Conservation (phyloP, 106 monocot species). For the Dendrobium chrysotoxum region DNA sequence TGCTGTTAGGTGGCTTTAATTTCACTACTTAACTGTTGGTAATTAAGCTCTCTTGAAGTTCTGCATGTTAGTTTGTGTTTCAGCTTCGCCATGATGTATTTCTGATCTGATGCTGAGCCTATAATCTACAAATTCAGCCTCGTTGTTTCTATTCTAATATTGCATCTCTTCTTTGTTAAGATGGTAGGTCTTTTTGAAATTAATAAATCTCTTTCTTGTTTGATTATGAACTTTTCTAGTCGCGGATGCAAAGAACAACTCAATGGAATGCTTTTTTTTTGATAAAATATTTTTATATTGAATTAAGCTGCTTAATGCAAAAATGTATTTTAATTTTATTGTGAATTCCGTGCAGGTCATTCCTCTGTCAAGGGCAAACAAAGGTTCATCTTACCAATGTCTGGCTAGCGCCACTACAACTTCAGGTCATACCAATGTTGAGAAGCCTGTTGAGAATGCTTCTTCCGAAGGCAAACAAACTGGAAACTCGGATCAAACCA, state of each 20-base stretch:
- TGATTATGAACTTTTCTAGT: background rate
- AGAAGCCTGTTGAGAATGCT: background rate
- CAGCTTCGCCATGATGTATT: background rate
- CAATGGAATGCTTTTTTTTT: background rate
- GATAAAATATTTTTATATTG: background rate
- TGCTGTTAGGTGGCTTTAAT: background rate
- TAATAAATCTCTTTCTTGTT: background rate
- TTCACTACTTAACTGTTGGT: background rate
- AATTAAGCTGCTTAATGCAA: background rate
- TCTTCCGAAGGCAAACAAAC: background rate
- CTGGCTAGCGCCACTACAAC: background rate
- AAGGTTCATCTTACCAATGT: background rate
- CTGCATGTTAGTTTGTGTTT: background rate
- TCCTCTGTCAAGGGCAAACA: background rate
- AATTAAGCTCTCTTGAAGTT: background rate
- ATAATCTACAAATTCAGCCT: background rate
- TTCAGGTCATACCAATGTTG: background rate
- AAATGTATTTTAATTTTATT: background rate
- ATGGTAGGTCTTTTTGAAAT: background rate
- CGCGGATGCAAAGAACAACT: background rate
- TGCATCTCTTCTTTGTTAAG: background rate
- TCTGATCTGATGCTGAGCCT: background rate
- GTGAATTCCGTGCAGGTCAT: background rate
- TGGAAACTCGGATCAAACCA: background rate
- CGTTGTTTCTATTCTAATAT: background rate